Base-by-base conservation (phyloP, 2,329 filamentous ascomycete genomes). In the Phaeophleospora eucalypticola region DNA sequence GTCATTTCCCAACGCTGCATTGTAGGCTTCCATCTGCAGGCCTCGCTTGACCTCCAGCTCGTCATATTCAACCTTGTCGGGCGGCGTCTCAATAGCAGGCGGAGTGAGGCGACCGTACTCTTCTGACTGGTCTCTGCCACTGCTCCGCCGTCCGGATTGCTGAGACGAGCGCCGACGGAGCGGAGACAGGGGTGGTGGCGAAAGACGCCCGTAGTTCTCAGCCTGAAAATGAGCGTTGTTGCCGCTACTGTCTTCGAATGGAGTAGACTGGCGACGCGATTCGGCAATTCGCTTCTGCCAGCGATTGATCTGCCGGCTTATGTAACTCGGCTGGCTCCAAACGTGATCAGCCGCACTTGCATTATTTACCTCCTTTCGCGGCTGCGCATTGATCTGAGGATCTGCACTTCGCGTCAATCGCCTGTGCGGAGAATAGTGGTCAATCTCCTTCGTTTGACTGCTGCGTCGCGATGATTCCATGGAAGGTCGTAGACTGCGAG, bases 1-100 rank as follows among this genome's bases (percentile, higher is more conserved):
- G 3, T 46, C 51, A 18, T 54, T 40, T 3, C 53, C 51, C 3
- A 59, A 34, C 8, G 55, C 61, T 6, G 62, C 59, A 41, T 60
- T 47, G 41, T 51, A 59, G n/a, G 59, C 58, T 43, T 56, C 51
- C 7, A 41, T 47, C 27, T 51, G 51, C 17, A 57, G 37, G 8
- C 52, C 53, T n/a, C 51, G 51, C 33, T 43, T 58, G 21, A 52
- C 20, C 10, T 48, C 38, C 19, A 42, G 33, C 7, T 41, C 40
- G 4, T 29, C 20, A 15, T 29, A 29, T 12, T 29, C 41, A 38
- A 33, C n/a, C n/a, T n/a, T n/a, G 38, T 17, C 12, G 7, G 37
- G 20, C 15, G 4, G 15, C 14, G 18, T 9, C 16, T 43, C 10
- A 7, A 32, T 21, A 3, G 7, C 20, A 3, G 37, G 37, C 21